Base-by-base conservation (phyloP, 2,329 filamentous ascomycete genomes). In the Teratosphaeria pseudoeucalypti region DNA sequence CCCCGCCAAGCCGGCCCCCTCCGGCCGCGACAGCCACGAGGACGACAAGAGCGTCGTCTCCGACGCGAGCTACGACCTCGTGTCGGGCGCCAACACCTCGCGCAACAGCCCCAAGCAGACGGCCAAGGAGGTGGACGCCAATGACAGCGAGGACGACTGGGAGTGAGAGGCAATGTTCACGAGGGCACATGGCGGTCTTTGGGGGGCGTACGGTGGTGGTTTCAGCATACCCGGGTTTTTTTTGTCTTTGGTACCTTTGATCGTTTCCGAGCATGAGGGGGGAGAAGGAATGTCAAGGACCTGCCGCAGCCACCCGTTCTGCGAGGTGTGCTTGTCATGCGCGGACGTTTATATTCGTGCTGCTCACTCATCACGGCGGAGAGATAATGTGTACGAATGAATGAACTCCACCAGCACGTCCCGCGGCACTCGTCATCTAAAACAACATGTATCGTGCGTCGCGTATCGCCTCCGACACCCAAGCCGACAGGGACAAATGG, bases 51-150 rank as follows among this genome's bases (percentile, higher is more conserved):
- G 89, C 29, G 89, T 94, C 66, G 85, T 91, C 7, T 96, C 92
- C 72, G 94, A 99, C 68, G 90, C 90, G 19, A 96, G 91, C 76
- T 99, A 99, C 73, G 94, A 99, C 72, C 82, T 99, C 37, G 90
- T 99, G 3, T 79, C 77, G 54, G 88, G 88, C 7, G 86, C 87
- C 6, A 49, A 49, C 10, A 79, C 85, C 54, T 96, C 89, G 72
- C 88, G 89, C 64, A 81, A 82, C 5, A 85, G 82, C 61, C 84
- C 84, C 2, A 81, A 81, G 68, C 81, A 83, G 60, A 76, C 78
- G 67, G 79, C 69, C 4, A 62, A 70, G 55, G 66, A 23, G 23
- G 23, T 23, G 23, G 23, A 70, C 55, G 68, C 68, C 23, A 69
- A 71, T 56, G 57, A 55, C 26, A 55, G 52, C 34, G 72, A 73